Evolutionary conservation across 331 rosid genomes (phyloP).

Genomic region (Pyrus hybrid): DNA sequence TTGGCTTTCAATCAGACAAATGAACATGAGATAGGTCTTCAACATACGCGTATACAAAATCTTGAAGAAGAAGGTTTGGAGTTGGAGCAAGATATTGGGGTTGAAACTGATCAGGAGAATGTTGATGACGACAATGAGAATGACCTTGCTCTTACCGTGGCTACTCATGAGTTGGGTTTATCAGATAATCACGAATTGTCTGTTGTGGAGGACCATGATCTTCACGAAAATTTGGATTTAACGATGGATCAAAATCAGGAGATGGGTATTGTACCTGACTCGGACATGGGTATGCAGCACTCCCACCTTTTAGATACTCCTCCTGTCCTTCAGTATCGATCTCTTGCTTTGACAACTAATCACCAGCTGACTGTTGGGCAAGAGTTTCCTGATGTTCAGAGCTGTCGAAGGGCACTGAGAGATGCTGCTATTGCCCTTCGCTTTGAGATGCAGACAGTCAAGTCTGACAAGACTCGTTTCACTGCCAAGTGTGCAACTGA

Average conservation of each 20-base stretch:
- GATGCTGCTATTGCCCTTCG: slow-evolving; percentile 52
- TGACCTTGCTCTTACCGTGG: slow-evolving; percentile 11
- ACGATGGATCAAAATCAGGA: slow-evolving; percentile 28
- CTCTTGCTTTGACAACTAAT: slow-evolving; percentile 14
- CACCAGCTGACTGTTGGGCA: slow-evolving; percentile 39
- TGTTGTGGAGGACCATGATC: slow-evolving; percentile 20
- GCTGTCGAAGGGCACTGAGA: slow-evolving; percentile 58
- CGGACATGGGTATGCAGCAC: slow-evolving; percentile 16
- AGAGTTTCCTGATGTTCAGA: slow-evolving; percentile 48
- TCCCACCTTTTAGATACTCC: slow-evolving; percentile 5
- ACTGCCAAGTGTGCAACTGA: slow-evolving; percentile 53
- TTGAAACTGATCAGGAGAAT: slow-evolving; percentile 19
- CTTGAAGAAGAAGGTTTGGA: slow-evolving; percentile 19
- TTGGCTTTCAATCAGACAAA: slow-evolving; percentile 9
- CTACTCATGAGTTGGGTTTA: slow-evolving; percentile 16
- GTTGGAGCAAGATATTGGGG: slow-evolving; percentile 13
- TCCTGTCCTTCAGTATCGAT: slow-evolving; percentile 25
- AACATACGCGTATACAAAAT: slow-evolving; percentile 17
- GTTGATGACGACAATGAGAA: slow-evolving; percentile 12
- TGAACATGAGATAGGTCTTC: slow-evolving; percentile 18
- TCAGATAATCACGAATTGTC: slow-evolving; percentile 20
- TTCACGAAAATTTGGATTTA: slow-evolving; percentile 23
- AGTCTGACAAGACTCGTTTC: slow-evolving; percentile 53
- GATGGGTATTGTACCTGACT: slow-evolving; percentile 12
- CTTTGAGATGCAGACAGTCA: slow-evolving; percentile 47